phyloP scores from a whole-genome alignment of 768 basidiomycete genomes.

The Pisolithus orientalis region DNA sequence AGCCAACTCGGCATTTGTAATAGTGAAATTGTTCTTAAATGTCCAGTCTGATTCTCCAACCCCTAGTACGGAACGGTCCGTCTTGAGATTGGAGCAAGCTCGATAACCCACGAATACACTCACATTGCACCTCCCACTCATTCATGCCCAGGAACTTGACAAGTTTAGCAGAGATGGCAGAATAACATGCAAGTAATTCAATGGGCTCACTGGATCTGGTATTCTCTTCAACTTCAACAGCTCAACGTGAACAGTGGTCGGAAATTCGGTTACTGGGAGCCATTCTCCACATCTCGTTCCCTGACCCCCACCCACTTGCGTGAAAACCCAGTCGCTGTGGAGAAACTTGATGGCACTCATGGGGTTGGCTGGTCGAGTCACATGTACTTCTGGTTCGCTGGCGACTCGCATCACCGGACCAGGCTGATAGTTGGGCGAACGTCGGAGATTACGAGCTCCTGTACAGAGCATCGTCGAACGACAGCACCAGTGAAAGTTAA shows the following conservation, averaged over 20 bases:
- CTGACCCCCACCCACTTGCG: conserved; percentile 55
- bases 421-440: no score
- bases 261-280: conserved; percentile 57
- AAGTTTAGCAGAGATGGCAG: conserved; percentile 6
- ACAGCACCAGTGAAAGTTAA: no score
- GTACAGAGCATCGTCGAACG: no score
- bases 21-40: conserved; percentile 63
- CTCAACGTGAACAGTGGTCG: conserved; percentile 86
- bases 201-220: conserved; percentile 68
- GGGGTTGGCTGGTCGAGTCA: neutral
- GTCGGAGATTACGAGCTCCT: no score
- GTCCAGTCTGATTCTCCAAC: conserved; percentile 83
- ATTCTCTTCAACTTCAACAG: conserved; percentile 67
- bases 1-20: conserved; percentile 41
- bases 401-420: no score
- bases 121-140: conserved; percentile 92
- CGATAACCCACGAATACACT: conserved; percentile 14
- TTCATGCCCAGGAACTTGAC: conserved; percentile 65
- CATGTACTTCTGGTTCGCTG: no score
- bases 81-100: neutral
- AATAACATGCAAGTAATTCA: neutral
- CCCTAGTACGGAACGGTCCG: conserved; percentile 43
- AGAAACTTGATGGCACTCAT: conserved; percentile 26
- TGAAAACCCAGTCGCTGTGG: conserved; percentile 56
- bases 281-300: conserved; percentile 62